A percentile compares a stretch with the other conserved stretches of the same genome.
Evolutionary conservation across 768 basidiomycete genomes (phyloP).

Genomic region (Amanita subjunquillea): DNA sequence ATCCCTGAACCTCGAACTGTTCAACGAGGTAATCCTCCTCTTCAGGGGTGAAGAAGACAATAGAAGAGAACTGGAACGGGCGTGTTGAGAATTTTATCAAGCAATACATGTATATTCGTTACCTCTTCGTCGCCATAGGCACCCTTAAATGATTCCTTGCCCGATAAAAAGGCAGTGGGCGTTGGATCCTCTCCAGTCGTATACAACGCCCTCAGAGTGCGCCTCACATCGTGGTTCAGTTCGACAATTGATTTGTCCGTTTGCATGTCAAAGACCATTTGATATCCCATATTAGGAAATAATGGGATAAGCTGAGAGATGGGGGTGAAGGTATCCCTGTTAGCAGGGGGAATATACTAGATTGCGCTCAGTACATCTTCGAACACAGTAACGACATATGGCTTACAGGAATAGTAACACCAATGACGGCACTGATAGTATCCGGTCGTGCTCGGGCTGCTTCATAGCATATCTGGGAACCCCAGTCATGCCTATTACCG

Average conservation of each 20-base stretch:
- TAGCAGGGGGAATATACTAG: slow-evolving; percentile 48
- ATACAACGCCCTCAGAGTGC: slow-evolving; percentile 47
- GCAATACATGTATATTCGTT: slow-evolving; percentile 14
- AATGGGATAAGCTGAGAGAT: slow-evolving; percentile 24
- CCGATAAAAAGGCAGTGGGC: slow-evolving; percentile 43
- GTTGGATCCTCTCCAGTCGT: slow-evolving; percentile 44
- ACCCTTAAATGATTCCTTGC: slow-evolving; percentile 35
- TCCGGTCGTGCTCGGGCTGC: slow-evolving; percentile 61
- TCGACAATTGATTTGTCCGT: slow-evolving; percentile 40
- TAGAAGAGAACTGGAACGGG: slow-evolving; percentile 38
- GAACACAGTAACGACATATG: not conserved
- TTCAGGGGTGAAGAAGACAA: slow-evolving; percentile 46
- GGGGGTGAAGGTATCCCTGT: slow-evolving; percentile 33
- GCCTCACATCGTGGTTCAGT: slow-evolving; percentile 43
- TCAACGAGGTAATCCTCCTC: slow-evolving; percentile 69
- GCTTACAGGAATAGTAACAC: slow-evolving; percentile 49
- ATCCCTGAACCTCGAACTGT: slow-evolving; percentile 47
- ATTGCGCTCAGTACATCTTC: not conserved
- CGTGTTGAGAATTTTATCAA: not conserved
- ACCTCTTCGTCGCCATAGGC: slow-evolving; percentile 40
- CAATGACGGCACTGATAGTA: slow-evolving; percentile 47
- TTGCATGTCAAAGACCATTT: slow-evolving; percentile 46
- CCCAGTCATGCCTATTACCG: slow-evolving; percentile 62
- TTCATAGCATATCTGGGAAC: slow-evolving; percentile 56
- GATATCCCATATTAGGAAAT: slow-evolving; percentile 52